Conservation (phyloP, 208 protist species). For the Herpetomonas muscarum region DNA sequence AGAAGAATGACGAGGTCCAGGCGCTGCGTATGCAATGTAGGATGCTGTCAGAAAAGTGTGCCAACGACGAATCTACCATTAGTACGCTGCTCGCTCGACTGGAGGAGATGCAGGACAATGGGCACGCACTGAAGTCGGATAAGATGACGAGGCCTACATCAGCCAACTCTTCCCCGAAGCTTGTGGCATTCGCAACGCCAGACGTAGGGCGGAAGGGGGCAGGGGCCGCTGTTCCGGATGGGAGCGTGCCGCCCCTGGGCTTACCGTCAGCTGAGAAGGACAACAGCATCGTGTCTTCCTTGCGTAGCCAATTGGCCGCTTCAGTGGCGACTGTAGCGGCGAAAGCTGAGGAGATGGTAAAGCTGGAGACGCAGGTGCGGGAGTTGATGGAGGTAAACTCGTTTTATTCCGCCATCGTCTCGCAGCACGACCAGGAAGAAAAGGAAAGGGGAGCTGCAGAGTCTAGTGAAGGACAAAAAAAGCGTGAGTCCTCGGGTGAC, state of each 20-base stretch:
- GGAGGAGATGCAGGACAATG: constrained; percentile 37
- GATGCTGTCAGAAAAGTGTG: constrained; percentile 60
- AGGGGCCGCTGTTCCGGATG: too few species aligned
- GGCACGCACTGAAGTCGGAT: neutral
- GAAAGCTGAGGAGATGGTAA: constrained; percentile 61
- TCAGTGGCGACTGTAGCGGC: constrained; percentile 17
- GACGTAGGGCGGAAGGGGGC: too few species aligned
- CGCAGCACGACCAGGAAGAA: constrained; percentile 64
- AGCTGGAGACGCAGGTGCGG: constrained; percentile 51
- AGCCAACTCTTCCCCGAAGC: neutral
- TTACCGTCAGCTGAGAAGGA: neutral
- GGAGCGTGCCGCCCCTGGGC: too few species aligned
- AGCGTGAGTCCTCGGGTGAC: neutral
- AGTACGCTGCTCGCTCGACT: constrained; percentile 55
- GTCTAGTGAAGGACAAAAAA: neutral
- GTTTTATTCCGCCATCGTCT: constrained; percentile 78
- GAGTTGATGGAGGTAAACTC: constrained; percentile 76
- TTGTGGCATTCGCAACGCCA: too few species aligned
- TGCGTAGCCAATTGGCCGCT: constrained; percentile 15
- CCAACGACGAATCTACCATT: constrained; percentile 74
- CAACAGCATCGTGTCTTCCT: neutral
- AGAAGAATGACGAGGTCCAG: constrained; percentile 50
- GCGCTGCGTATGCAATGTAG: constrained; percentile 49
- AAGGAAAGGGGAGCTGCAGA: constrained; percentile 12
- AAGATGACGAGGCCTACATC: neutral